phyloP scores from a whole-genome alignment of 345 rosid species.

The Excoecaria cochinchinensis region DNA sequence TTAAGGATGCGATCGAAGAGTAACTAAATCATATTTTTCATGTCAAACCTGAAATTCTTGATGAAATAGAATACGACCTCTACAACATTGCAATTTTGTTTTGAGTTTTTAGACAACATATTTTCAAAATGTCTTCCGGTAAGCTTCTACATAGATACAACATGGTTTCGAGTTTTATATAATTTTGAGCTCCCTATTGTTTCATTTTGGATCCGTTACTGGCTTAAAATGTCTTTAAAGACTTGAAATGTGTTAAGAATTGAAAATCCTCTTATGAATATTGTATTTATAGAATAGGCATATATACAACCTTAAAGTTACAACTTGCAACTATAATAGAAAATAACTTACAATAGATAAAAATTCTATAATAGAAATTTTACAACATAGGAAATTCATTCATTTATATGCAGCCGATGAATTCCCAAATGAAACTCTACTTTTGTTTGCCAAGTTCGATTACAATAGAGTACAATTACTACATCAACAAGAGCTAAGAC shows the following conservation, averaged over 20 bases:
- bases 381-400: neutral
- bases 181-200: no score
- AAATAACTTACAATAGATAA: no score
- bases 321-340: no score
- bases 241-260: no score
- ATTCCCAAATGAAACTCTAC: neutral
- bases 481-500: neutral
- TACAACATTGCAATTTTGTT: neutral
- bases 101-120: constrained; percentile 10
- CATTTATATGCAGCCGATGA: neutral
- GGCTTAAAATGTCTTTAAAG: no score
- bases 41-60: neutral
- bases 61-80: neutral
- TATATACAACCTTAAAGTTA: no score
- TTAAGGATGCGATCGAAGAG: neutral
- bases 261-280: no score
- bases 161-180: no score
- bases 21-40: neutral
- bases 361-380: no score
- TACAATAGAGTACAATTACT: neutral
- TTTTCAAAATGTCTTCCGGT: neutral
- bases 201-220: no score
- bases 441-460: constrained; percentile 3
- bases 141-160: no score
- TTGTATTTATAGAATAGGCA: no score